A percentile compares a stretch with the other conserved stretches of the same genome.
Conservation (phyloP, 2,329 filamentous ascomycete genomes). For the Fusarium compactum region DNA sequence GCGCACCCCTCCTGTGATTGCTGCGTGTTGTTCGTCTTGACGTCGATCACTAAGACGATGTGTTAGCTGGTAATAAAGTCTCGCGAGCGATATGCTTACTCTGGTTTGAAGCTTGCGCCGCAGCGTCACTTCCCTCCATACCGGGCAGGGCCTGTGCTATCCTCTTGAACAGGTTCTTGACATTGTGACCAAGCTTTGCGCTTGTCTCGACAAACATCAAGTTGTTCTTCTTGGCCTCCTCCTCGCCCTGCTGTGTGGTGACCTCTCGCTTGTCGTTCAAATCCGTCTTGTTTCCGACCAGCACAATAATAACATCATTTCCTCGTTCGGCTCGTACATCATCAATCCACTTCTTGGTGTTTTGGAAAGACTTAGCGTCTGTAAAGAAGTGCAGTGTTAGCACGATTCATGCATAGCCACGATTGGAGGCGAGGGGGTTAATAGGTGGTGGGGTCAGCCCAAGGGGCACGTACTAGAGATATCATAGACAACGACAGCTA, state of each 20-base stretch:
- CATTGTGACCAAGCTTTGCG: conserved; percentile 97
- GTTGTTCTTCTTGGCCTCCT: conserved; percentile 97
- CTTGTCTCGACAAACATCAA: conserved; percentile 99
- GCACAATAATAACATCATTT: conserved; percentile 98
- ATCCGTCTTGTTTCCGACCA: conserved; percentile 99
- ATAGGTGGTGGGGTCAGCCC: conserved; percentile 38
- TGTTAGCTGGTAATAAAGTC: conserved; percentile 23
- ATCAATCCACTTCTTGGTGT: conserved; percentile 99
- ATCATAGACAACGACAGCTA: conserved; percentile 98
- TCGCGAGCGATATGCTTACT: conserved; percentile 68
- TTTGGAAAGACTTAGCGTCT: conserved; percentile 97
- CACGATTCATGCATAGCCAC: conserved; percentile 24
- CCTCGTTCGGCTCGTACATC: conserved; percentile 96
- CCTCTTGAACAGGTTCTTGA: conserved; percentile 96
- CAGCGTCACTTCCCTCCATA: conserved; percentile 91
- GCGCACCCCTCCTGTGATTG: conserved; percentile 78
- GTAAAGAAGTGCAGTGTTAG: conserved; percentile 37
- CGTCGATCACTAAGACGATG: conserved; percentile 80
- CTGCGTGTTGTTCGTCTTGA: conserved; percentile 82
- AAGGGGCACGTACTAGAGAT: conserved; percentile 77
- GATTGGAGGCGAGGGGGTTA: conserved; percentile 18
- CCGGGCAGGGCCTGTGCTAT: conserved; percentile 98
- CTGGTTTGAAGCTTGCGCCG: conserved; percentile 77
- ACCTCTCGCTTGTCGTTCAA: conserved; percentile 98
- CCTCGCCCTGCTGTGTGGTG: conserved; percentile 94